phyloP scores from a whole-genome alignment of 2,329 filamentous ascomycete species.

The Cryphonectria parasitica region DNA sequence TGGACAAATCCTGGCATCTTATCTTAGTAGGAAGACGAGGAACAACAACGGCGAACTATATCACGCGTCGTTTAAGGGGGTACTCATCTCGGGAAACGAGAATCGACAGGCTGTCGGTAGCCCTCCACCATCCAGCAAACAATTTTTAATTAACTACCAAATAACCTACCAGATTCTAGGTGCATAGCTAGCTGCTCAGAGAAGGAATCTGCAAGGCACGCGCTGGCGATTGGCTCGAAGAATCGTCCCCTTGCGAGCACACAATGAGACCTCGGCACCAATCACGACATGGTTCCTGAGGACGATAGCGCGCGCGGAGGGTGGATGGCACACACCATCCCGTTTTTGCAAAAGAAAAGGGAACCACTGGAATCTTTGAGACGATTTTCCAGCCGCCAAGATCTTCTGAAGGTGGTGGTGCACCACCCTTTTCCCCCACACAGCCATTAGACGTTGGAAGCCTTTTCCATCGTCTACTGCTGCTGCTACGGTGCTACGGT shows the following conservation, averaged over 20 bases:
- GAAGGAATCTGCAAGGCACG: conserved; percentile 18
- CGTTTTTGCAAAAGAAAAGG: conserved; percentile 4
- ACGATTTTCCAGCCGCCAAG: not conserved
- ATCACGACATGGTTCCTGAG: not conserved
- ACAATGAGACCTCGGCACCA: not conserved
- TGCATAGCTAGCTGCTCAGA: not conserved
- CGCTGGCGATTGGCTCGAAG: not conserved
- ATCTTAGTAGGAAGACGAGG: not conserved
- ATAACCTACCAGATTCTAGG: not conserved
- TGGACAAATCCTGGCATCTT: not conserved
- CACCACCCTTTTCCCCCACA: not conserved
- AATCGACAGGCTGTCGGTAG: not conserved
- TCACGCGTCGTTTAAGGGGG: not conserved
- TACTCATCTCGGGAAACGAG: not conserved
- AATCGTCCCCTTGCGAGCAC: not conserved
- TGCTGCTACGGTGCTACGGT: too few species aligned
- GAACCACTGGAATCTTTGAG: not conserved
- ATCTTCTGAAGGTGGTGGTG: not conserved
- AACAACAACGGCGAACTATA: not conserved
- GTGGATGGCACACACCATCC: not conserved
- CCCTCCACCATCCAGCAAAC: not conserved
- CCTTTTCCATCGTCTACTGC: not conserved
- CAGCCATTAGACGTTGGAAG: not conserved
- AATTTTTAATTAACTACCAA: not conserved
- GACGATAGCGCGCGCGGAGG: not conserved